Base-by-base conservation (phyloP, 2,329 filamentous ascomycete species). In the Penicillium sp. region DNA sequence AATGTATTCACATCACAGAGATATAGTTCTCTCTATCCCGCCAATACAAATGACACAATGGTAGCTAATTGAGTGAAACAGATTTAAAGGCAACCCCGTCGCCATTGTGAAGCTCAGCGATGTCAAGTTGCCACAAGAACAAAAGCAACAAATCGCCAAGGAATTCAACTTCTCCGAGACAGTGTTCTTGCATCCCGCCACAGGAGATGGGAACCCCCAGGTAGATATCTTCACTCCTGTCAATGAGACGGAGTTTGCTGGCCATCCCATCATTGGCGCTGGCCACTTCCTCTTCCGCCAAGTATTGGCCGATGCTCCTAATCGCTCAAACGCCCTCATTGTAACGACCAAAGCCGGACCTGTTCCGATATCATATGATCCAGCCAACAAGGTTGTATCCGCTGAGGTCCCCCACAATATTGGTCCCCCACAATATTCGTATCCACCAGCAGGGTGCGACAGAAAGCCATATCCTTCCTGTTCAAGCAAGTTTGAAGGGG, bases 341-440 rank as follows among this genome's bases (percentile, higher is more conserved):
- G 63, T 57, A 50, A 60, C 52, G 52, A 73, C 73, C 60, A 80
- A 73, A 70, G 78, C 70, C 60, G 81, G 81, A 1, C 69, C 68
- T 0, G 78, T 82, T 10, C 61, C 66, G 4, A 68, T 79, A 50
- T 65, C 69, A 11, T 80, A 76, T 60, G 70, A 76, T 61, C 65
- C 71, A 5, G 64, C 65, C 10, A 72, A 69, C 19, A 68, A 68
- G 34, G 67, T 77, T n/a, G 83, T 87, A 5, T 80, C 78, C 49
- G 87, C 87, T 11, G 73, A 71, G 2, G 87, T 92, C 60, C 87
- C 89, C 33, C 86, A 90, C 68, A 78, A 87, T 58, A 79, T 87
- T 60, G 2, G 87, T 92, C 60, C 87, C 89, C 33, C 86, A 90
- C 68, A 78, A 87, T 58, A 79, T 87, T 60, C 87, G 84, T 65